Base-by-base conservation (phyloP, 1,139 yeast genomes). In the Candida labiduridarum region DNA sequence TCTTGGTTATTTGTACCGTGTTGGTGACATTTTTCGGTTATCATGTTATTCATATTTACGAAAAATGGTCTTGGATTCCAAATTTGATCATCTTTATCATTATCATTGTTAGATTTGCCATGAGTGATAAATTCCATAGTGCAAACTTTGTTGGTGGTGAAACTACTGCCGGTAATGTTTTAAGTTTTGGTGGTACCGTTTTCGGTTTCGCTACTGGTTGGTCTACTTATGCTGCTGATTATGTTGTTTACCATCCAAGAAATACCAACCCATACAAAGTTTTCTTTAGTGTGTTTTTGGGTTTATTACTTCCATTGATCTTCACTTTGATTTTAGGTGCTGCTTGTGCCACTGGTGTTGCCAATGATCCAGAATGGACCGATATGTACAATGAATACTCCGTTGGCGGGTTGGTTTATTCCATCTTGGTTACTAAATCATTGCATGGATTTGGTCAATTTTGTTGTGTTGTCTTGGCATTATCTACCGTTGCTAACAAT, bases 151-250 rank as follows among this genome's bases (percentile, higher is more conserved):
- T 65, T 31, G 76, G 80, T 48, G 90, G 91, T 56, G 59, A 66
- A 33, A 76, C 80, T 41, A 79, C 85, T 49, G 96, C 96, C 43
- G 97, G 92, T 59, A 64, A 70, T 60, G 94, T 90, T 31, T 76
- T 92, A 51, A 84, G 95, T 38, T 90, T 88, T 61, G 97, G 97
- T 65, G 86, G 91, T 65, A 74, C 96, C 46, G 71, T 89, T 56
- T 92, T 80, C 62, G 97, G 97, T 56, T 92, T 87, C 63, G 96
- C 97, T 47, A 83, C 96, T 50, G 97, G 97, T 56, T 91, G 97
- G 97, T 83, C 96, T 51, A 87, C 97, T 22, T 89, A 87, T 63
- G 95, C 97, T 44, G 84, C 96, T 41, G 97, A 91, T 72, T 92
- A 91, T 71, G 89, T 96, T 49, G 92, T 87, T 48, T 92, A 90